Evolutionary conservation across 164 flowering plant genomes (phyloP).

Genomic region (Dillenia suffruticosa): DNA sequence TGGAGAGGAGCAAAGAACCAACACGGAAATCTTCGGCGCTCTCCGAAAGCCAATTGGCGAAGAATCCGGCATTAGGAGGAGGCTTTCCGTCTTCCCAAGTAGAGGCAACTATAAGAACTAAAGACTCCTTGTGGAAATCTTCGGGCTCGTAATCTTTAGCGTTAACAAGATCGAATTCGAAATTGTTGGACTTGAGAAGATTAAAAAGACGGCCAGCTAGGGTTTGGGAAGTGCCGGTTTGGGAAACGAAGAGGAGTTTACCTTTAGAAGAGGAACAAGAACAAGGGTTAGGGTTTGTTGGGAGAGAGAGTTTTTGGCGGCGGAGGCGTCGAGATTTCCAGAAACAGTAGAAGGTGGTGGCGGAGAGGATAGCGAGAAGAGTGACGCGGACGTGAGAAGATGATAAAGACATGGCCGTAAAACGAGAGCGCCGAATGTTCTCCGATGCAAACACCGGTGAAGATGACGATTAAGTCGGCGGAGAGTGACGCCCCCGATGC

Average conservation of each 20-base stretch:
- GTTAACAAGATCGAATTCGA: conserved; percentile 62
- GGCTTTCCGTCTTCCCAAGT: conserved; percentile 91
- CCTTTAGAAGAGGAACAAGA: conserved; percentile 17
- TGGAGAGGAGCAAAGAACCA: conserved; percentile 56
- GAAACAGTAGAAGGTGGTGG: conserved; percentile 63
- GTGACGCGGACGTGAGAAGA: conserved; percentile 38
- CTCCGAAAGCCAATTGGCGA: conserved; percentile 75
- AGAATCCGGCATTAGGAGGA: conserved; percentile 47
- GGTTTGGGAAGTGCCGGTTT: conserved; percentile 82
- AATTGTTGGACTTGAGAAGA: conserved; percentile 27
- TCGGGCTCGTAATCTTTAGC: conserved; percentile 85
- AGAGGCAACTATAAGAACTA: conserved; percentile 69
- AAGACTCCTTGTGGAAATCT: conserved; percentile 67
- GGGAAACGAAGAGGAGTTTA: conserved; percentile 75
- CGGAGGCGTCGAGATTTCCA: conserved; percentile 70
- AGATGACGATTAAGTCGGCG: no score
- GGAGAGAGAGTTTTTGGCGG: conserved; percentile 20
- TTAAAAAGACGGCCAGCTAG: conserved; percentile 65
- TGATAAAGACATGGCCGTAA: conserved; percentile 18
- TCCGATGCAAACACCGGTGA: no score
- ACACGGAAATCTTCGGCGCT: conserved; percentile 84
- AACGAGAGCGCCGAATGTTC: no score
- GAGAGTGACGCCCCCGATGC: no score
- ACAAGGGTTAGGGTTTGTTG: conserved; percentile 17
- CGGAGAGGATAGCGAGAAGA: conserved; percentile 64